Evolutionary conservation across 306 rosid genomes (phyloP), one percentile per base, ranked within the genome.

Genomic region (Gillenia trifoliata): DNA sequence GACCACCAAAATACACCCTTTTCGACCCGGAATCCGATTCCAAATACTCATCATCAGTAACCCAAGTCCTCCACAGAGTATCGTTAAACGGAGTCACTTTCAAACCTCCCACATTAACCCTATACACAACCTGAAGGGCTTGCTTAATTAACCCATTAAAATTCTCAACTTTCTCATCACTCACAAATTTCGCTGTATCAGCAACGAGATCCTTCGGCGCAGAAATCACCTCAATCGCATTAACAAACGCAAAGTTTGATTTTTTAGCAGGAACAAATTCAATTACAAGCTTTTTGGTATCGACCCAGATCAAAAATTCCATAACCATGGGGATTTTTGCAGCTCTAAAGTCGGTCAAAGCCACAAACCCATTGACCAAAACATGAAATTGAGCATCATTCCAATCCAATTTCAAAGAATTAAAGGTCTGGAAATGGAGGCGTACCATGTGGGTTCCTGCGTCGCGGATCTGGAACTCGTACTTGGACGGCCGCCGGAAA

Each of bases 1-100:
- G 82, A 28, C 97, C 96, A 40, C 91, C 85, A 75, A 87, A 88
- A 81, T 87, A 86, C 72, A 82, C 74, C 47, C 81, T 86, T 55
- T 83, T 84, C 10, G 89, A 82, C 75, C 82, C 90, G 3, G 26
- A 79, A 81, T 63, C 80, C n/a, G 91, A 47, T 52, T 57, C 79
- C 75, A 88, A 72, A 64, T 83, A 86, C 56, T 66, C 87, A 69
- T 85, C 87, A 86, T 94, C 97, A 26, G 97, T 88, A 41, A 85
- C 26, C 98, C 98, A 94, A 55, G 97, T 91, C 75, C 98, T 91
- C 96, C 93, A 94, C 62, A 94, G 52, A 70, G 94, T 80, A 81
- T 90, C 98, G 62, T 94, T 94, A 54, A 89, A 94, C 3, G 96
- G 95, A n/a, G 98, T 94, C 66, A 91, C 96, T 82, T 91, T 94